Base-by-base conservation (phyloP, 306 rosid genomes). In the Coriaria nepalensis region DNA sequence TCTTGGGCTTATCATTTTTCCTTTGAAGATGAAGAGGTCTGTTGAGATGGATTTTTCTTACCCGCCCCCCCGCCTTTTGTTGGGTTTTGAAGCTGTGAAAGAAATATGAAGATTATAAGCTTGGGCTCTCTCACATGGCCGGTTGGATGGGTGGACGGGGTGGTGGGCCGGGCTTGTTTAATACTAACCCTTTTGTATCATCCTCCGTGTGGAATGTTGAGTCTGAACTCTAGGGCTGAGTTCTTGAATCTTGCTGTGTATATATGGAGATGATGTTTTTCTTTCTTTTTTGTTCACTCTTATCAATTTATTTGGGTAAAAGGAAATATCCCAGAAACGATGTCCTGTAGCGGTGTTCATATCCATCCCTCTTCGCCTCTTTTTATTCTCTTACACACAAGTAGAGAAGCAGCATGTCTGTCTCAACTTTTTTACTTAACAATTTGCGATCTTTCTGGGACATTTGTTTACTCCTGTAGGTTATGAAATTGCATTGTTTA, bases 191-290 rank as follows among this genome's bases (percentile, higher is more conserved):
- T 29, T 20, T 20, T 59, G 46, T 37, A 43, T 59, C 52, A 29
- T 39, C 63, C 55, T 48, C 55, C 49, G 32, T 59, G 39, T 8
- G 48, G 20, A 48, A 47, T 40, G 55, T 20, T 20, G 29, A 20
- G 29, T 20, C 29, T 33, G 38, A 37, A 34, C 37, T 33, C 39
- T 55, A 40, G 40, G 54, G 40, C 32, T 47, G 11, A 50, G 41
- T 54, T 48, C 49, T 47, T 54, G 55, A 59, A 47, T 54, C 40
- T 59, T 59, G 55, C 47, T 59, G 63, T 59, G 63, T 59, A 48
- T 48, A 59, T 48, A 59, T 59, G 32, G 62, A 37, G 55, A 59
- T 59, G 49, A 59, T 59, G n/a, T n/a, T n/a, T 46, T 14, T 47
- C 49, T 59, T 47, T 37, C 47, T 59, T 20, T 20, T 20, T 20